Percentiles rank a stretch among this genome's conserved stretches.
Evolutionary conservation across 345 rosid species (phyloP).

Genomic region (Eucalyptus sp.): DNA sequence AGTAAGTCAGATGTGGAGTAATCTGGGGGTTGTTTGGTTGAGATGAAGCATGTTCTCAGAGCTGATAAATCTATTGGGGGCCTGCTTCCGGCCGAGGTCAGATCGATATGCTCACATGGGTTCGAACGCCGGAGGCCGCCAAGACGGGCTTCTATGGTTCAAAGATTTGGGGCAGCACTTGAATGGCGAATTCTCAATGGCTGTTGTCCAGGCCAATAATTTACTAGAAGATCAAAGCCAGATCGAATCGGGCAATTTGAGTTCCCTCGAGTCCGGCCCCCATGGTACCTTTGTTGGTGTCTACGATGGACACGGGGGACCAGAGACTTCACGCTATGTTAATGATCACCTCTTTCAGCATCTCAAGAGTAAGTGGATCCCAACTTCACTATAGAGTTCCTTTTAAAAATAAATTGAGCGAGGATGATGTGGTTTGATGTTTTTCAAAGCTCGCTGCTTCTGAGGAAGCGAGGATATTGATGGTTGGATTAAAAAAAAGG

Average conservation of each 20-base stretch:
- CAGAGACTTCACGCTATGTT: conserved; percentile 31
- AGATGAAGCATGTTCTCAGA: conserved; percentile 40
- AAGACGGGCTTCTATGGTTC: conserved; percentile 40
- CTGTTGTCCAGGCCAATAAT: conserved; percentile 44
- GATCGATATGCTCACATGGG: conserved; percentile 2
- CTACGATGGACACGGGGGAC: conserved; percentile 46
- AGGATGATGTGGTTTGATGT: neutral
- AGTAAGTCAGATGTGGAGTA: neutral
- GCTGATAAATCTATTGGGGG: conserved; percentile 25
- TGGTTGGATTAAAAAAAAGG: neutral
- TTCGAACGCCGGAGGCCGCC: conserved; percentile 19
- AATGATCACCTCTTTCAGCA: conserved; percentile 36
- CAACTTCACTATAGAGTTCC: neutral
- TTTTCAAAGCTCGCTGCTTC: neutral
- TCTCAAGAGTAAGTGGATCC: conserved; percentile 26
- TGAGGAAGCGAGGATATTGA: neutral
- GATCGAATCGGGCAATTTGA: conserved; percentile 37
- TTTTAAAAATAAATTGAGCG: neutral
- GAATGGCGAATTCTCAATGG: conserved; percentile 43
- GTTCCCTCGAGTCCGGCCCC: conserved; percentile 26
- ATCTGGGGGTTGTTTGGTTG: neutral
- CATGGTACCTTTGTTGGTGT: conserved; percentile 37
- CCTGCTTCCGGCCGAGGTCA: conserved; percentile 23
- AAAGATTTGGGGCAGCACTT: conserved; percentile 36
- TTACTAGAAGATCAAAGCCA: conserved; percentile 48